Conservation (phyloP, 106 monocot species). For the Acorus calamus region DNA sequence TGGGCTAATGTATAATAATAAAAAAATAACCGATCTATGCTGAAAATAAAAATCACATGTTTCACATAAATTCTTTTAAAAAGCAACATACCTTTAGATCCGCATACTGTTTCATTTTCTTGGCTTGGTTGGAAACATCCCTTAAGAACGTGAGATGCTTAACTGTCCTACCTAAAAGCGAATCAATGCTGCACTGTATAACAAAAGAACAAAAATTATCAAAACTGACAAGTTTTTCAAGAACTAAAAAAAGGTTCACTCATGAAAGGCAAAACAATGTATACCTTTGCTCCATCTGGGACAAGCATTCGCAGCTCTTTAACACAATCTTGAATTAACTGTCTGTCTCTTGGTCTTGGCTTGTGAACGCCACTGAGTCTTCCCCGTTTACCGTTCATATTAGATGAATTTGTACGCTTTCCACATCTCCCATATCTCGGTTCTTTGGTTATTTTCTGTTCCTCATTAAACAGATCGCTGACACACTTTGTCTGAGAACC, state of each 20-base stretch:
- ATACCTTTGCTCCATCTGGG: slow-evolving; percentile 71
- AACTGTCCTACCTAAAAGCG: slow-evolving; percentile 60
- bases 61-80: no score
- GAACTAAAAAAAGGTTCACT: background rate
- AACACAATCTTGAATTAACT: slow-evolving; percentile 87
- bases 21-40: no score
- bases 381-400: slow-evolving; percentile 17
- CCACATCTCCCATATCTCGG: background rate
- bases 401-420: slow-evolving; percentile 6
- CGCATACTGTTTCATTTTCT: slow-evolving; percentile 45
- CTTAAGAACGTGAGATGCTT: slow-evolving; percentile 74
- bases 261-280: background rate
- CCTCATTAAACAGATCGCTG: slow-evolving; percentile 12
- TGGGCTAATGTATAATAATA: no score
- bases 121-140: slow-evolving; percentile 46
- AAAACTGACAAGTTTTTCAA: no score
- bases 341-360: slow-evolving; percentile 76
- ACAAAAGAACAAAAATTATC: background rate
- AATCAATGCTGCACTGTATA: slow-evolving; percentile 85
- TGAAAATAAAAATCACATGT: background rate
- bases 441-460: background rate
- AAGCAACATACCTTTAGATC: slow-evolving; percentile 18
- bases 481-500: slow-evolving; percentile 17
- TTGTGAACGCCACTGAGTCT: slow-evolving; percentile 17
- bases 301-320: slow-evolving; percentile 75